Conservation (phyloP, 805 yeast genomes). For the Wickerhamiella sorbophila region DNA sequence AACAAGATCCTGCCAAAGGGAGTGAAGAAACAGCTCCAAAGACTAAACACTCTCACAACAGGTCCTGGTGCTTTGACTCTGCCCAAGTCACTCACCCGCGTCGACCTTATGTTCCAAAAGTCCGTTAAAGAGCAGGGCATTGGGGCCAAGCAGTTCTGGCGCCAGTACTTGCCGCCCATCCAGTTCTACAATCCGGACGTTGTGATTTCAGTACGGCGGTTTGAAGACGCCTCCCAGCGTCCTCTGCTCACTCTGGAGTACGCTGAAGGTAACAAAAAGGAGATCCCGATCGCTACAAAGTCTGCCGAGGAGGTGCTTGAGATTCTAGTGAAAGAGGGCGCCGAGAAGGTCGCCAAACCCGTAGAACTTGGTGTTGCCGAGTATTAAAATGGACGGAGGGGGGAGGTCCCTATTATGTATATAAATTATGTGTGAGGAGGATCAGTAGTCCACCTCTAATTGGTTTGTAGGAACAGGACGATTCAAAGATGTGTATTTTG, state of each 20-base stretch:
- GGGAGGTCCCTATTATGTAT: no score
- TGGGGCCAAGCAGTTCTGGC: constrained; percentile 52
- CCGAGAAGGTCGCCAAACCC: constrained; percentile 33
- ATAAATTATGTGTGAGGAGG: neutral
- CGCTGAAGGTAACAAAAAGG: constrained; percentile 27
- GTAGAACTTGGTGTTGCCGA: constrained; percentile 3
- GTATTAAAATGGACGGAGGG: neutral
- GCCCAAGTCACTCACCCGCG: constrained; percentile 15
- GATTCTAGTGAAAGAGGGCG: constrained; percentile 38
- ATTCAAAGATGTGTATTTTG: neutral
- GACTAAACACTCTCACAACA: constrained; percentile 18
- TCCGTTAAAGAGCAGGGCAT: constrained; percentile 8
- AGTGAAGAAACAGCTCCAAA: constrained; percentile 18
- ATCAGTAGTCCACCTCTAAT: neutral
- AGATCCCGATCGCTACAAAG: constrained; percentile 41
- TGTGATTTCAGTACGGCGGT: constrained; percentile 45
- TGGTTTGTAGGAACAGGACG: neutral
- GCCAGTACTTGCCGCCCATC: constrained; percentile 54
- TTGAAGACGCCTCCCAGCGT: constrained; percentile 31
- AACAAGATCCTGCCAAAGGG: constrained; percentile 17
- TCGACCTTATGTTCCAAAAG: constrained; percentile 18
- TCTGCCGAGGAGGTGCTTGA: constrained; percentile 42
- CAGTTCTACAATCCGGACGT: constrained; percentile 71
- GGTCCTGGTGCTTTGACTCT: constrained; percentile 23
- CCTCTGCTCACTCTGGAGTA: constrained; percentile 32